phyloP scores from a whole-genome alignment of 1,139 yeast genomes.

The Suhomyces bokatorum region DNA sequence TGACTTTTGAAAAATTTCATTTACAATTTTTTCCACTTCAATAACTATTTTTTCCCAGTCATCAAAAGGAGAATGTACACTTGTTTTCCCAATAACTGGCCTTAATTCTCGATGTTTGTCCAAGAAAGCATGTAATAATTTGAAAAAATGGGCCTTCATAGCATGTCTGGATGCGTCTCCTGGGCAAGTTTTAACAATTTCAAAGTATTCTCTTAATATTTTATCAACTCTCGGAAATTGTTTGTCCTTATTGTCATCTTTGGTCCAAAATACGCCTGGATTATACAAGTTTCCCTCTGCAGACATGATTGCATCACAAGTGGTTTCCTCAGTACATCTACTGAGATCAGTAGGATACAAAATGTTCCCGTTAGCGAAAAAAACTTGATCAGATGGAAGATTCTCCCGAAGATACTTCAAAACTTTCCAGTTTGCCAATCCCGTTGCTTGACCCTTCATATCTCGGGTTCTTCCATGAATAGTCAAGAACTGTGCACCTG shows the following conservation, averaged over 20 bases:
- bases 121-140: constrained; percentile 76
- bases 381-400: constrained; percentile 79
- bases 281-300: constrained; percentile 95
- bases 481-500: constrained; percentile 95
- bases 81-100: constrained; percentile 62
- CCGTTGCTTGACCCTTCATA: constrained; percentile 96
- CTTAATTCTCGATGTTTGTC: constrained; percentile 75
- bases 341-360: constrained; percentile 78
- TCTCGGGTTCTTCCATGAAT: constrained; percentile 96
- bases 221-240: constrained; percentile 85
- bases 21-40: constrained; percentile 67
- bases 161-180: constrained; percentile 80
- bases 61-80: constrained; percentile 48
- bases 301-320: constrained; percentile 93
- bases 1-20: constrained; percentile 47
- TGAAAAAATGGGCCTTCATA: constrained; percentile 92
- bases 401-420: constrained; percentile 75
- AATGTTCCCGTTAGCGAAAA: constrained; percentile 91
- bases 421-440: constrained; percentile 90
- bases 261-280: constrained; percentile 84
- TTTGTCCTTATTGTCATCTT: constrained; percentile 53
- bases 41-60: constrained; percentile 71
- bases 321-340: constrained; percentile 61
- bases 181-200: constrained; percentile 65
- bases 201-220: constrained; percentile 83